These are phyloP conservation scores for Cladobotryum protrusum DNA, from an alignment of 2,329 filamentous ascomycete species.

Conservation along the genomic window DNA sequence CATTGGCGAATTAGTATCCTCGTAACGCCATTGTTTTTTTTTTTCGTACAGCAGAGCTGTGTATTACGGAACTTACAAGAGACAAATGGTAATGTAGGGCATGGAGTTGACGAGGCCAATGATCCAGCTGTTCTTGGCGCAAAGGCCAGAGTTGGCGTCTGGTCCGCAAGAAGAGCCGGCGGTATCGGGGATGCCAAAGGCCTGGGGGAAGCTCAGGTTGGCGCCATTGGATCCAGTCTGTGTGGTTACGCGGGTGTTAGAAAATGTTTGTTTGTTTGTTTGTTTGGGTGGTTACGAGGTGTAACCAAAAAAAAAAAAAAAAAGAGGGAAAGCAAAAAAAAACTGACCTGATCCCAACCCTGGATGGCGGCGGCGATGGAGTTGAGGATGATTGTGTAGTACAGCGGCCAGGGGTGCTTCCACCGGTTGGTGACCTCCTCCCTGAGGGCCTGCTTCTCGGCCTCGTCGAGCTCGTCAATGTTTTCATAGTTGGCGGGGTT, in stretches of 20 bases:
- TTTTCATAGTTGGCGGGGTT: constrained; percentile 41
- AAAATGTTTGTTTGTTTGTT: no score
- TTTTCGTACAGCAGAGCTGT: no score
- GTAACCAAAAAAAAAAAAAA: background rate
- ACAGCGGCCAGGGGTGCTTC: constrained; percentile 42
- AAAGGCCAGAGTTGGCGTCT: constrained; percentile 30
- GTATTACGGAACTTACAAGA: constrained; percentile 38
- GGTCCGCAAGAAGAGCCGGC: constrained; percentile 25
- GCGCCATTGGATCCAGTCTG: constrained; percentile 42
- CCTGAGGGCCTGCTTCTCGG: constrained; percentile 34
- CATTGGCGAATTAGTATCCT: constrained; percentile 10
- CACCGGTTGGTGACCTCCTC: constrained; percentile 44
- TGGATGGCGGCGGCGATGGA: constrained; percentile 50
- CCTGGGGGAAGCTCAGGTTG: constrained; percentile 39
- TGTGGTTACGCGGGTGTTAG: background rate
- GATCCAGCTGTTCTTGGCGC: constrained; percentile 49
- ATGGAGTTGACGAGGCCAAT: constrained; percentile 54
- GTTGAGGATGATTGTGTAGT: constrained; percentile 42
- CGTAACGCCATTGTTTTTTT: no score
- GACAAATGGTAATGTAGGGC: constrained; percentile 35
- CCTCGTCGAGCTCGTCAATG: constrained; percentile 38
- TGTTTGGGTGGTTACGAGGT: constrained; percentile 21
- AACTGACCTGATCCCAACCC: constrained; percentile 34
- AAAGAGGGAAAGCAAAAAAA: no score
- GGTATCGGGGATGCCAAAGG: constrained; percentile 36